These are phyloP conservation scores for Hemisphaericaspora nanyangensis DNA, from an alignment of 805 yeast species.

Conservation along the genomic window DNA sequence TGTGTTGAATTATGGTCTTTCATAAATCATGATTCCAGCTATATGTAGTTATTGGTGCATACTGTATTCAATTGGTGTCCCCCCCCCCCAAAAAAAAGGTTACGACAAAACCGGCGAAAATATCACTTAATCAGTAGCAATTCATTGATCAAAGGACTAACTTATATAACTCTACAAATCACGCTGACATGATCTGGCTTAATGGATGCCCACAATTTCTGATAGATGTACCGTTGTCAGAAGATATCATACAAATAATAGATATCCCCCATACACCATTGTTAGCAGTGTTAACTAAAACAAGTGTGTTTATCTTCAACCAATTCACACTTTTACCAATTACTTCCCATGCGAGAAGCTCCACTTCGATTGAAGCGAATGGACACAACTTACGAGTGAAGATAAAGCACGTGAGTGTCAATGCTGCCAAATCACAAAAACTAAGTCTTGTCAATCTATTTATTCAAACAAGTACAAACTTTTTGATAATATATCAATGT, in stretches of 20 bases:
- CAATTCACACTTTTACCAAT: slow-evolving; percentile 37
- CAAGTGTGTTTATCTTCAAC: slow-evolving; percentile 27
- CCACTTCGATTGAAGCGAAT: slow-evolving; percentile 40
- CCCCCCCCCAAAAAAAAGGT: too few relatives aligned
- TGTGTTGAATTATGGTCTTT: too few relatives aligned
- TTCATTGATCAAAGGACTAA: too few relatives aligned
- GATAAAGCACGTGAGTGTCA: slow-evolving; percentile 33
- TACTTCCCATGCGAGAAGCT: slow-evolving; percentile 43
- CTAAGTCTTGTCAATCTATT: slow-evolving; percentile 30
- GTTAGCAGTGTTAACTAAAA: slow-evolving; percentile 25
- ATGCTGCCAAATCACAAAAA: slow-evolving; percentile 31
- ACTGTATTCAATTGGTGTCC: too few relatives aligned
- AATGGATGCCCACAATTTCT: slow-evolving; percentile 27
- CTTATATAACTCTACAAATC: too few relatives aligned
- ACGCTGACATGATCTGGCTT: slow-evolving; percentile 40
- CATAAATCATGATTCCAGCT: too few relatives aligned
- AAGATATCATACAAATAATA: slow-evolving; percentile 17
- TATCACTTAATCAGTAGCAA: too few relatives aligned
- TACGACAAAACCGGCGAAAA: too few relatives aligned
- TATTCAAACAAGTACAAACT: slow-evolving; percentile 36
- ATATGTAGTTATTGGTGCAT: too few relatives aligned
- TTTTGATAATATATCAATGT: slow-evolving; percentile 41
- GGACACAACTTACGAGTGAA: slow-evolving; percentile 44
- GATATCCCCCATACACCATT: slow-evolving; percentile 26
- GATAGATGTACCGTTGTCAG: slow-evolving; percentile 21